These are phyloP conservation scores for Penicillium sp. DNA, from an alignment of 2,329 filamentous ascomycete genomes.

Conservation along the genomic window DNA sequence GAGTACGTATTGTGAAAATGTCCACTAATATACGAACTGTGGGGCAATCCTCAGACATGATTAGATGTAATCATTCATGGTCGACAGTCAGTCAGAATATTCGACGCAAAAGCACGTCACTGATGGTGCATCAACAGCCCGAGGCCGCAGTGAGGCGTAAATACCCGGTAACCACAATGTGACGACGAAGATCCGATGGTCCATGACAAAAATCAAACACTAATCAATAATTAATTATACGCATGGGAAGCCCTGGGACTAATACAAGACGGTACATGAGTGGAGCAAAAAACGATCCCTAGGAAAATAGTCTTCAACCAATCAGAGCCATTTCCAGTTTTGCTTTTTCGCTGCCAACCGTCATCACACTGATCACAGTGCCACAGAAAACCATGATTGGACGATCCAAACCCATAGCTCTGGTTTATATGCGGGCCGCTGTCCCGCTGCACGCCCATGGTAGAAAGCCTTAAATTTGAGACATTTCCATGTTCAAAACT, in stretches of 20 bases:
- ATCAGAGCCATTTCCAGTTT: background rate
- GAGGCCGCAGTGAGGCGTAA: no score
- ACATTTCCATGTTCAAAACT: background rate
- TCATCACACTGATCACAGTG: background rate
- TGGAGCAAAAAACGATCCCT: background rate
- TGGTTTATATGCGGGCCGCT: conserved; percentile 3
- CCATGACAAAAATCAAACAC: background rate
- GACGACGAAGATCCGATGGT: no score
- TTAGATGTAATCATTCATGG: no score
- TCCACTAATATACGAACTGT: background rate
- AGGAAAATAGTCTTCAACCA: background rate
- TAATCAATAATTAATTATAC: background rate
- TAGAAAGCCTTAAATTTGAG: conserved; percentile 7
- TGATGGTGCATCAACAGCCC: background rate
- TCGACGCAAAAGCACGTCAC: background rate
- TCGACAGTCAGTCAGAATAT: no score
- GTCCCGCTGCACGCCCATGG: background rate
- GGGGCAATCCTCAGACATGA: background rate
- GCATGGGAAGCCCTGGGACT: no score
- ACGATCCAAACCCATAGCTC: background rate
- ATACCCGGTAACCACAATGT: no score
- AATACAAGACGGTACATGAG: no score
- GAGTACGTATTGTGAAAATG: background rate
- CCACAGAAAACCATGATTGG: background rate
- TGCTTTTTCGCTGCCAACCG: background rate